A percentile compares a stretch with the other conserved stretches of the same genome.
phyloP scores from a whole-genome alignment of 108 stramenopile species.

The Discostella pseudostelligera region DNA sequence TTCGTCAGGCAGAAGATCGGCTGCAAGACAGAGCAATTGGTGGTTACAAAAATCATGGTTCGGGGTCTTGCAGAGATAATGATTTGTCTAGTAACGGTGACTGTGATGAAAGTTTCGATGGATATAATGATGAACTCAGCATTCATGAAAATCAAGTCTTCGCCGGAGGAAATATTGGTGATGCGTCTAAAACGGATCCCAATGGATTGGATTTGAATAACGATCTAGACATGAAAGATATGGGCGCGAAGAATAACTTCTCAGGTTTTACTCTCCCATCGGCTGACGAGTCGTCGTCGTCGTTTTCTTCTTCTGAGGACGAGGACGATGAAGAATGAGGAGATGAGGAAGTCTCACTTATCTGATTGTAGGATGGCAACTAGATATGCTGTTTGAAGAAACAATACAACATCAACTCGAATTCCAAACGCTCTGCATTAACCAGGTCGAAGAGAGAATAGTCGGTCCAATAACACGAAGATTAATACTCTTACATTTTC shows the following conservation, averaged over 20 bases:
- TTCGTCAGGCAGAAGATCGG: slow-evolving; percentile 9
- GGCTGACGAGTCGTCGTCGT: slow-evolving; percentile 25
- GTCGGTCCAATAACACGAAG: too few species aligned
- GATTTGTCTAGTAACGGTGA: too few species aligned
- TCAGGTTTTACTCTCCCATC: slow-evolving; percentile 30
- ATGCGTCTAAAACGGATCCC: too few species aligned
- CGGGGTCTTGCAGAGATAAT: background rate
- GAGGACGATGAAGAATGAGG: slow-evolving; percentile 14
- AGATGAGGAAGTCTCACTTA: background rate
- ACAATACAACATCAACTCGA: too few species aligned
- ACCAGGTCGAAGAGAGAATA: too few species aligned
- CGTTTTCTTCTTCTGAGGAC: too few species aligned
- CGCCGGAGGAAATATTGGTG: too few species aligned
- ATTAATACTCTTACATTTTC: too few species aligned
- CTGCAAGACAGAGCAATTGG: background rate
- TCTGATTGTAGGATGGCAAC: too few species aligned
- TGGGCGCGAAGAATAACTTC: background rate
- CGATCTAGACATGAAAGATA: background rate
- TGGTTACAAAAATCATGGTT: background rate
- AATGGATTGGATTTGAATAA: background rate
- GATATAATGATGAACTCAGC: background rate
- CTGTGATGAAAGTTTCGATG: slow-evolving; percentile 1
- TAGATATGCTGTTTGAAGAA: too few species aligned
- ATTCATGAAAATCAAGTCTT: background rate
- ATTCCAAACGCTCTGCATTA: too few species aligned